Conservation (phyloP, 75 land plant genomes). For the Ceratopteris richardii region DNA sequence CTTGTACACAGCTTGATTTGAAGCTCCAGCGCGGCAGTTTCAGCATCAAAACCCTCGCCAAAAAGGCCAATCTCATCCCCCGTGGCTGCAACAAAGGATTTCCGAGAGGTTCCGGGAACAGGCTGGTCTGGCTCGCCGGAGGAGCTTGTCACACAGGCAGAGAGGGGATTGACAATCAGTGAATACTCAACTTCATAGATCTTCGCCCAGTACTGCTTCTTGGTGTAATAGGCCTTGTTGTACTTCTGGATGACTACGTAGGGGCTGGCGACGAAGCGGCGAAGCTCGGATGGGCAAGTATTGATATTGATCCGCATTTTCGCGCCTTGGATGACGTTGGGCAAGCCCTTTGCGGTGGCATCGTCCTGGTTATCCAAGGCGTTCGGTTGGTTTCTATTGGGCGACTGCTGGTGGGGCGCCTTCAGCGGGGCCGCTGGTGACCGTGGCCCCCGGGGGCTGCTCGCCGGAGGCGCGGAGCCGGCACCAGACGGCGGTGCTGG, state of each 20-base stretch:
- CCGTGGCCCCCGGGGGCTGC: background rate
- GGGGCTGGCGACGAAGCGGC: slow-evolving; percentile 2
- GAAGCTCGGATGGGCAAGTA: slow-evolving; percentile 1
- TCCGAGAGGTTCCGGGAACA: background rate
- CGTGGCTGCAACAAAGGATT: slow-evolving; percentile 1
- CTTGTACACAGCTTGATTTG: background rate
- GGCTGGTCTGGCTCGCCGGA: background rate
- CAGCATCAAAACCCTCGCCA: background rate
- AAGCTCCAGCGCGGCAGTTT: background rate
- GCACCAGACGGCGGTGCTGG: background rate
- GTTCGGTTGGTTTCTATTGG: too few relatives aligned
- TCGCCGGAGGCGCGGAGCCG: background rate
- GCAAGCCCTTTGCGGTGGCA: background rate
- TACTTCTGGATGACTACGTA: slow-evolving; percentile 9
- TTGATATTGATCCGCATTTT: slow-evolving; percentile 1
- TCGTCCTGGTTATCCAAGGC: background rate
- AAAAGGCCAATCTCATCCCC: slow-evolving; percentile 6
- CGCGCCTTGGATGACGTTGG: background rate
- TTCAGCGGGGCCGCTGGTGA: background rate
- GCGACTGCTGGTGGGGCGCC: too few relatives aligned
- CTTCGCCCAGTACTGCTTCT: slow-evolving; percentile 8
- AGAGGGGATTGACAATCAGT: background rate
- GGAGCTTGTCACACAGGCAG: background rate
- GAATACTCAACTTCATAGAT: slow-evolving; percentile 3
- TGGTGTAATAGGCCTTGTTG: slow-evolving; percentile 4